A percentile compares a stretch with the other conserved stretches of the same genome.
These are phyloP conservation scores for carrot (Daucus carota) DNA, from an alignment of 129 eudicot species.

Conservation along the genomic window DH1_v3.0 NC_030381.2:38546001-38546500, in stretches of 20 bases:
- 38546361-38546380: not conserved
- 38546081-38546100: slow-evolving; percentile 3
- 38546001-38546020: slow-evolving; percentile 97
- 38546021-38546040: slow-evolving; percentile 79
- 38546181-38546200: slow-evolving; percentile 79
- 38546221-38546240: slow-evolving; percentile 98
- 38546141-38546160: slow-evolving; percentile 88
- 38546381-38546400: not conserved
- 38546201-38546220: slow-evolving; percentile 97
- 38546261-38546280: slow-evolving; percentile 60
- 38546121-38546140: slow-evolving; percentile 85
- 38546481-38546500: not conserved
- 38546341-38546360: not conserved
- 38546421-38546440: not conserved
- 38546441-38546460: not conserved
- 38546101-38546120: slow-evolving; percentile 9
- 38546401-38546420: not conserved
- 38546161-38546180: slow-evolving; percentile 67
- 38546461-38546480: not conserved
- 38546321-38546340: not conserved
- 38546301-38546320: not conserved
- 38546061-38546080: not conserved
- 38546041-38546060: slow-evolving; percentile 60
- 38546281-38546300: not conserved
- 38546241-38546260: slow-evolving; percentile 99